phyloP scores from a whole-genome alignment of 2,329 filamentous ascomycete species.

The Aspergillus ustus region DNA sequence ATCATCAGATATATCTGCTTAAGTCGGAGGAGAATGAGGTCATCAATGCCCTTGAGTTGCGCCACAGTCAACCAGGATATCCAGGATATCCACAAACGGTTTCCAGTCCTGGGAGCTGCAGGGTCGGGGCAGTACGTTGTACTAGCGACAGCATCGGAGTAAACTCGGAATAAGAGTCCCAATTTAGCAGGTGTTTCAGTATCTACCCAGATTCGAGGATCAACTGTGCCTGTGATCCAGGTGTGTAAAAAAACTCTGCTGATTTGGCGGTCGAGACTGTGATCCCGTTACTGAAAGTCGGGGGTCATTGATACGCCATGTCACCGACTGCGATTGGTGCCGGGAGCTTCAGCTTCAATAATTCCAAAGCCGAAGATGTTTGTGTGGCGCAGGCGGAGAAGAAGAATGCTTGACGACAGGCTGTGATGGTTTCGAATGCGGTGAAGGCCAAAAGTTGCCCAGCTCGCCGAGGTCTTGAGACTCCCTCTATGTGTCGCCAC shows the following conservation, averaged over 20 bases:
- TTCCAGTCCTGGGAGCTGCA: background rate
- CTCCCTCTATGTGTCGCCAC: background rate
- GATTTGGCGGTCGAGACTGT: background rate
- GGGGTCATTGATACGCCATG: too few species aligned
- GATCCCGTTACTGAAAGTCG: background rate
- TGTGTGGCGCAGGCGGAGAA: background rate
- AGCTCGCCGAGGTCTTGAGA: background rate
- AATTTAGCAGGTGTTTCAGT: background rate
- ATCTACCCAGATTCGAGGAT: too few species aligned
- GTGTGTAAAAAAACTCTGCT: background rate
- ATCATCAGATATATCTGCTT: background rate
- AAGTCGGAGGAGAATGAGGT: background rate
- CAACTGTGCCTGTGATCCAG: background rate
- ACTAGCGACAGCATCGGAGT: background rate
- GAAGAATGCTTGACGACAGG: background rate
- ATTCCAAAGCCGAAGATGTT: background rate
- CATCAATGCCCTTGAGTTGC: background rate
- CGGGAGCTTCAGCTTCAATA: background rate
- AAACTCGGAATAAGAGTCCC: background rate
- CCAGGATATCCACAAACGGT: background rate
- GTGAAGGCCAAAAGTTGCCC: background rate
- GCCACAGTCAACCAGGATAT: background rate
- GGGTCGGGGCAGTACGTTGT: background rate
- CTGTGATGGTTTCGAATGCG: background rate
- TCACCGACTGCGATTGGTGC: too few species aligned